Base-by-base conservation (phyloP, 257 asterid species). In the Striga asiatica region DNA sequence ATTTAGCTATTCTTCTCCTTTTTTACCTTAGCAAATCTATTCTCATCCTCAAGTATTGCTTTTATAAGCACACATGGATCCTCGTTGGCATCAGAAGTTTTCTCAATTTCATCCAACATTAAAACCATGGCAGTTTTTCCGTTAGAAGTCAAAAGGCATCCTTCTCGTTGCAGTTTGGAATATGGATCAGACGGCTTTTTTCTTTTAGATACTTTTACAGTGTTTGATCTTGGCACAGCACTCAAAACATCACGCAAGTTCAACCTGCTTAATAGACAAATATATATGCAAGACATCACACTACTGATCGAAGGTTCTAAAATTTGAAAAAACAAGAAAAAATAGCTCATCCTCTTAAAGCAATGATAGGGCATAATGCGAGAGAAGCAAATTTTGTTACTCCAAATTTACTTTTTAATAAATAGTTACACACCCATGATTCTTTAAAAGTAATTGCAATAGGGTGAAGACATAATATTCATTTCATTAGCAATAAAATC, bases 81-180 rank as follows among this genome's bases (percentile, higher is more conserved):
- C 58, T 75, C 81, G 62, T 21, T 49, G 25, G 62, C 47, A n/a
- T 55, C 61, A 62, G 73, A 56, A 51, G 55, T 59, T 45, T 66
- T 65, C 47, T 67, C 64, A 21, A 47, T 21, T 16, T 72, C 84
- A 25, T 71, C 75, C 72, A 80, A 68, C 22, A 76, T 61, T 63
- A 87, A 52, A 68, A 82, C 67, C 22, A 69, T 50, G 4, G 89
- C 95, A 59, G 72, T 80, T 76, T 91, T 84, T 23, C 98, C 98
- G 56, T 54, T 66, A 56, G 82, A 69, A 49, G 67, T 65, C 67
- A 91, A 77, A 73, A 37, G 34, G 43, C 46, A 63, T 37, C 97
- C 95, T 55, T 65, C 78, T 58, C 64, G 64, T 67, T 70, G 80
- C 69, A 82, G 69, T 68, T 67, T 61, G 58, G 25, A 8, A 74